Conservation (phyloP, 768 basidiomycete species). For the Boletus vinaceobasis region DNA sequence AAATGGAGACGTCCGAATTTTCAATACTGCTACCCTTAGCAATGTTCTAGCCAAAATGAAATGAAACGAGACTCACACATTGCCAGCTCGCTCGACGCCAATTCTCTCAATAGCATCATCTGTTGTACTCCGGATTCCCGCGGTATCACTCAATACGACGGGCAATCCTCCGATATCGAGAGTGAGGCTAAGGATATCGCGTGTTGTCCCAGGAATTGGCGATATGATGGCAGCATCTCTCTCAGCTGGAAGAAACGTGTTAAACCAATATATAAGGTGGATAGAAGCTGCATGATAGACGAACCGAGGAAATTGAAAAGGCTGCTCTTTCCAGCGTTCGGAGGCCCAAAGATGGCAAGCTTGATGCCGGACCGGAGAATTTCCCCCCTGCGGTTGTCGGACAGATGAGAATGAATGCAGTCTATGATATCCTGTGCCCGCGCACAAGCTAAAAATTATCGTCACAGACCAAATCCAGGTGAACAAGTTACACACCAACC, state of each 20-base stretch:
- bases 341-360: slow-evolving; percentile 86
- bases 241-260: slow-evolving; percentile 50
- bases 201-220: slow-evolving; percentile 81
- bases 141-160: slow-evolving; percentile 79
- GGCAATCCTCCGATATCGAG: slow-evolving; percentile 88
- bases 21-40: slow-evolving; percentile 47
- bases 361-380: slow-evolving; percentile 79
- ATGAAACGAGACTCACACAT: slow-evolving; percentile 47
- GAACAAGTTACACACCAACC: slow-evolving; percentile 39
- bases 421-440: slow-evolving; percentile 48
- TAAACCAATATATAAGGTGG: background rate
- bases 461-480: background rate
- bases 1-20: slow-evolving; percentile 69
- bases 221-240: slow-evolving; percentile 90
- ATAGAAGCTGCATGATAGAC: slow-evolving; percentile 2
- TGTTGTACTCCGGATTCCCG: slow-evolving; percentile 68
- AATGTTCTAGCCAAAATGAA: background rate
- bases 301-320: slow-evolving; percentile 79
- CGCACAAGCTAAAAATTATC: slow-evolving; percentile 42
- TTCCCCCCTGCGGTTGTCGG: slow-evolving; percentile 76
- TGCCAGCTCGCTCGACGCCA: slow-evolving; percentile 70
- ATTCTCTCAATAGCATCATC: slow-evolving; percentile 73
- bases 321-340: slow-evolving; percentile 93
- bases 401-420: slow-evolving; percentile 54
- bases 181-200: slow-evolving; percentile 81